phyloP scores from a whole-genome alignment of 2,329 filamentous ascomycete genomes.

The Diaporthe destruens region DNA sequence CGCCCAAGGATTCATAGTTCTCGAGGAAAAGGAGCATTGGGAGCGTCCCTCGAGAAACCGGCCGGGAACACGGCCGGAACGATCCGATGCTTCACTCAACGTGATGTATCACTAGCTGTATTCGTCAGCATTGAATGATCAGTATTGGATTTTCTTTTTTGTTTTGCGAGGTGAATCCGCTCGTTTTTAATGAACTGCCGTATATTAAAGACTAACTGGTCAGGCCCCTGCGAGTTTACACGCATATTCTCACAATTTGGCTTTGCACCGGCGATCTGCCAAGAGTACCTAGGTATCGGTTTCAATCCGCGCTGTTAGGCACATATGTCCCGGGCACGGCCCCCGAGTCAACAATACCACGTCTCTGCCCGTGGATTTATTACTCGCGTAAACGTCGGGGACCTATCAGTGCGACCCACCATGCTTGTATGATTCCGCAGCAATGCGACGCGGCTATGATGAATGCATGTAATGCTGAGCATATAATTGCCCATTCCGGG shows the following conservation, averaged over 20 bases:
- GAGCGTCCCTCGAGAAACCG: not conserved
- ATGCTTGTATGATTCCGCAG: not conserved
- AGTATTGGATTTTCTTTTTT: not conserved
- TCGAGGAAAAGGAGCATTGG: not conserved
- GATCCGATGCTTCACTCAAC: not conserved
- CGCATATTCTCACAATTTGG: not conserved
- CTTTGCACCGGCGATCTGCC: not conserved
- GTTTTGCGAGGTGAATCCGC: not conserved
- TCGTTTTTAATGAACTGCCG: not conserved
- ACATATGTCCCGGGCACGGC: not conserved
- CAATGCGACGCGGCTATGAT: not conserved
- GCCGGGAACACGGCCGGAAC: not conserved
- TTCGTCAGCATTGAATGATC: not conserved
- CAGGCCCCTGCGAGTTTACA: not conserved
- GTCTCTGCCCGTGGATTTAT: not conserved
- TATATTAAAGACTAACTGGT: not conserved
- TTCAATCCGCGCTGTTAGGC: too few relatives aligned
- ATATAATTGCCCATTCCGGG: not conserved
- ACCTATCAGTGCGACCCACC: not conserved
- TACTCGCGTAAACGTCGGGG: not conserved
- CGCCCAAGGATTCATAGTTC: not conserved
- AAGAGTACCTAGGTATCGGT: not conserved
- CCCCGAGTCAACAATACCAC: constrained; percentile 8
- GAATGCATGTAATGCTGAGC: not conserved
- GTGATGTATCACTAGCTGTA: not conserved